Conservation (phyloP, 176 grass and related monocot species). For the Phoenix roebelenii region DNA sequence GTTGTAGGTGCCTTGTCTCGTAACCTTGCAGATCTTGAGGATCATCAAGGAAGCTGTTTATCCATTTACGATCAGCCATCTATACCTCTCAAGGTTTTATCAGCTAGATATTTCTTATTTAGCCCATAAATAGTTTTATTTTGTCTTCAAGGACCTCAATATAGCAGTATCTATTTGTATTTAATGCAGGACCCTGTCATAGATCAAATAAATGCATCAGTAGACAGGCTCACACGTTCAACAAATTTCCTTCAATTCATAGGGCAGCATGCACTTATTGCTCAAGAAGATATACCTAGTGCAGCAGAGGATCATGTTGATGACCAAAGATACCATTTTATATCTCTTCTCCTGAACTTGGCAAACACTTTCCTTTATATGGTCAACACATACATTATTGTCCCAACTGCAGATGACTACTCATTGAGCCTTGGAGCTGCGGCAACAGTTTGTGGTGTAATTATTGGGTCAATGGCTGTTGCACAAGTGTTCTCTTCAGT, state of each 20-base stretch:
- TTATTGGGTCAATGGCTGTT: constrained; percentile 92
- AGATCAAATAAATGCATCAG: constrained; percentile 61
- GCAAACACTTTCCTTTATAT: constrained; percentile 94
- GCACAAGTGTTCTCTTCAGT: constrained; percentile 86
- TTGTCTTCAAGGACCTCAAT: background rate
- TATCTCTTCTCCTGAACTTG: constrained; percentile 72
- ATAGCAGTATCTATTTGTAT: constrained; percentile 1
- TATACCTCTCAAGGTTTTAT: constrained; percentile 49
- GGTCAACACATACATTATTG: constrained; percentile 95
- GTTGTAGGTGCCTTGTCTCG: constrained; percentile 79
- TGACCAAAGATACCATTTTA: constrained; percentile 77
- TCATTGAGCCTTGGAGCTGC: constrained; percentile 83
- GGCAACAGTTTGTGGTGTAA: constrained; percentile 81
- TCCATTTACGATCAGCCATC: constrained; percentile 92
- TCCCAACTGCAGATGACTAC: constrained; percentile 86
- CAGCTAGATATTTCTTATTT: constrained; percentile 1
- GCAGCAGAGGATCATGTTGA: constrained; percentile 62
- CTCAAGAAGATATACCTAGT: constrained; percentile 62
- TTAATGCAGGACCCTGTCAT: constrained; percentile 61
- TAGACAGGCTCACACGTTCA: constrained; percentile 61
- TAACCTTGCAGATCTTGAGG: constrained; percentile 82
- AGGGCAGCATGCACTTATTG: constrained; percentile 82
- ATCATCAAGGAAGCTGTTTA: constrained; percentile 65
- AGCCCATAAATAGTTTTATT: constrained; percentile 3
- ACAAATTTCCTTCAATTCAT: constrained; percentile 85